Evolutionary conservation across 192 early-diverging fungal genomes (phyloP).

Genomic region (Borealophlyctis nickersoniae): DNA sequence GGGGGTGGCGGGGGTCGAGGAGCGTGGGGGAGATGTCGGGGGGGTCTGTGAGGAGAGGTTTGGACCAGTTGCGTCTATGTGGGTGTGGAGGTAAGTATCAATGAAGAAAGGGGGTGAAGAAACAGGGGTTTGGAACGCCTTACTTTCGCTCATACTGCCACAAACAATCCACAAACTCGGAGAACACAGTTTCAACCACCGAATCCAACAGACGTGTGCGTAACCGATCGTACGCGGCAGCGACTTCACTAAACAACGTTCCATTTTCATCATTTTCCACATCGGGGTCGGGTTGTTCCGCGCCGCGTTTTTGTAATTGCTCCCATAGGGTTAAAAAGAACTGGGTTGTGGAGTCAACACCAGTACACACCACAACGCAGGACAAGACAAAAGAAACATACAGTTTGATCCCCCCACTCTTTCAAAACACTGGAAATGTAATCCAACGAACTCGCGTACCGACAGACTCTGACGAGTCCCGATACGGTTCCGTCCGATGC

Average conservation of each 20-base stretch:
- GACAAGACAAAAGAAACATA: constrained; percentile 8
- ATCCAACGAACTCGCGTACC: constrained; percentile 24
- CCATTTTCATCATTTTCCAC: constrained; percentile 8
- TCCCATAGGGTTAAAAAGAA: constrained; percentile 33
- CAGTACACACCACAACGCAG: neutral
- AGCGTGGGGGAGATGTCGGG: too few species aligned
- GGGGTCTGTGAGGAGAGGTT: too few species aligned
- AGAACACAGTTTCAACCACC: constrained; percentile 18
- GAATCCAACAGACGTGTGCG: constrained; percentile 12
- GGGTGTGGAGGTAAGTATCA: too few species aligned
- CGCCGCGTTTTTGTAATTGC: constrained; percentile 6
- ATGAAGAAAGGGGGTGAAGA: neutral
- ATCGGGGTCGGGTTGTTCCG: too few species aligned
- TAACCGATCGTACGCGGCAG: constrained; percentile 16
- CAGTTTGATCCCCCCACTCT: constrained; percentile 30
- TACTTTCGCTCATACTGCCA: constrained; percentile 30
- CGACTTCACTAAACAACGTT: constrained; percentile 20
- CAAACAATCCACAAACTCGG: constrained; percentile 22
- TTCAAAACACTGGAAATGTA: constrained; percentile 13
- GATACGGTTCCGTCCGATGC: neutral
- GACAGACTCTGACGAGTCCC: constrained; percentile 12
- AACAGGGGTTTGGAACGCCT: neutral
- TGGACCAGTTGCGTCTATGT: too few species aligned
- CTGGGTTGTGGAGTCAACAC: constrained; percentile 7
- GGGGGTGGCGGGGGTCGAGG: neutral